A percentile compares a stretch with the other conserved stretches of the same genome.
These are phyloP conservation scores for Mortierella sp. DNA, from an alignment of 371 early-diverging fungal genomes.

Conservation along the genomic window DNA sequence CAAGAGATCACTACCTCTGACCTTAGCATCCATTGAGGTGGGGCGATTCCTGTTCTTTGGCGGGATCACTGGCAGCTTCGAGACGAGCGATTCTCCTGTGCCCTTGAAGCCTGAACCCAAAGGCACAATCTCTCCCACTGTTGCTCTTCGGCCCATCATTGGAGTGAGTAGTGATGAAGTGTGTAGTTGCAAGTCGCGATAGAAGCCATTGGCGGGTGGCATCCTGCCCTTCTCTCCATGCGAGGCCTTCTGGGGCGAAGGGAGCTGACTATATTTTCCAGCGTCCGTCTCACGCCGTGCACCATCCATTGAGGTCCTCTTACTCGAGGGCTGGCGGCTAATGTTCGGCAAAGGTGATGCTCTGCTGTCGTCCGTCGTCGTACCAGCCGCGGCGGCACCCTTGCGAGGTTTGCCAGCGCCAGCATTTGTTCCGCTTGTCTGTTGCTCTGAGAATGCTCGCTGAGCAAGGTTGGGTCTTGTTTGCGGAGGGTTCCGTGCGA, in stretches of 20 bases:
- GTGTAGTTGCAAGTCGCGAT: not conserved
- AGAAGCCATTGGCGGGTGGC: slow-evolving; percentile 3
- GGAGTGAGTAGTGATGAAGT: not conserved
- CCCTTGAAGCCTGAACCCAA: not conserved
- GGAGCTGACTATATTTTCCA: slow-evolving; percentile 5
- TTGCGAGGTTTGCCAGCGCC: slow-evolving; percentile 17
- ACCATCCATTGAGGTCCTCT: slow-evolving; percentile 8
- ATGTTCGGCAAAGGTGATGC: slow-evolving; percentile 1
- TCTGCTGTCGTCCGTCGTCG: not conserved
- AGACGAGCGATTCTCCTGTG: not conserved
- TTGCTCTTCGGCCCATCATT: slow-evolving; percentile 8
- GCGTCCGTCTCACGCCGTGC: not conserved
- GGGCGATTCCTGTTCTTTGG: slow-evolving; percentile 35
- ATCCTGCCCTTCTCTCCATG: slow-evolving; percentile 7
- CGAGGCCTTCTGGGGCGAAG: no score
- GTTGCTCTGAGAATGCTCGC: slow-evolving; percentile 1
- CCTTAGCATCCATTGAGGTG: slow-evolving; percentile 16
- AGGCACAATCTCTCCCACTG: slow-evolving; percentile 11
- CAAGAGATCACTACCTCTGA: not conserved
- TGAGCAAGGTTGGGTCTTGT: slow-evolving; percentile 9
- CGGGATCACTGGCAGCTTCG: slow-evolving; percentile 21
- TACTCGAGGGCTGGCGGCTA: slow-evolving; percentile 7
- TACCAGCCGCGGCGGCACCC: slow-evolving; percentile 2
- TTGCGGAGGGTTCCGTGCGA: slow-evolving; percentile 5
- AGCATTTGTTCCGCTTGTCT: no score